Evolutionary conservation across 1,139 yeast genomes (phyloP), one percentile per base, ranked within the genome.

Genomic region (Candida tetrigidarum): DNA sequence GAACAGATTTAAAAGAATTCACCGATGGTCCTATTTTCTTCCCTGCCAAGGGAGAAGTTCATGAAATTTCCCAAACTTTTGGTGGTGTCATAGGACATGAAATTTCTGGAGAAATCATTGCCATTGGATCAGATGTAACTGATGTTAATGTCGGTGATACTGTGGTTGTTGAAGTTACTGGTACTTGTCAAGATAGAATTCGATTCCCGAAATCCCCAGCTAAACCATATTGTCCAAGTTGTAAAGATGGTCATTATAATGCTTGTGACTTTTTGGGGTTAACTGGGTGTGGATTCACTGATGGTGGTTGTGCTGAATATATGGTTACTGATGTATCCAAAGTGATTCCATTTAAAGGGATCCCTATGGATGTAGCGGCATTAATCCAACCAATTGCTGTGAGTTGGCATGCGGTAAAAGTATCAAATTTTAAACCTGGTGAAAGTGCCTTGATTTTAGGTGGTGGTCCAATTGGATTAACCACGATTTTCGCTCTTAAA

Each of bases 381-480:
- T 58, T 76, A 43, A 62, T 69, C 11, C 75, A 73, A 51, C 78
- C 79, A 3, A 58, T 74, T 43, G 67, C 75, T 22, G 80, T 76
- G 6, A 64, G 77, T 9, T 74, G 76, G 73, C 81, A 76, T 45
- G 80, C 80, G 4, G 75, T 73, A 5, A 59, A 67, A 40, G 63
- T 69, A 4, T 62, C 79, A 0, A 57, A 59, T 8, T 65, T 72
- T 45, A 49, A 60, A 46, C 57, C 55, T n/a, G 84, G 83, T 23
- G 69, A 73, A 33, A 64, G 74, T 11, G 84, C 81, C 3, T 76
- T 82, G 37, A 59, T 81, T 3, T 85, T 86, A 29, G 80, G 82
- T 41, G 80, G 81, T 39, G 87, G 87, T 5, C 85, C 86, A 23
- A 81, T 82, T 56, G 87, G 87, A 1, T 60, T 81, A 34, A 79